A percentile compares a stretch with the other conserved stretches of the same genome.
Conservation (phyloP, 2,329 filamentous ascomycete genomes). For the Fusarium anguioides region DNA sequence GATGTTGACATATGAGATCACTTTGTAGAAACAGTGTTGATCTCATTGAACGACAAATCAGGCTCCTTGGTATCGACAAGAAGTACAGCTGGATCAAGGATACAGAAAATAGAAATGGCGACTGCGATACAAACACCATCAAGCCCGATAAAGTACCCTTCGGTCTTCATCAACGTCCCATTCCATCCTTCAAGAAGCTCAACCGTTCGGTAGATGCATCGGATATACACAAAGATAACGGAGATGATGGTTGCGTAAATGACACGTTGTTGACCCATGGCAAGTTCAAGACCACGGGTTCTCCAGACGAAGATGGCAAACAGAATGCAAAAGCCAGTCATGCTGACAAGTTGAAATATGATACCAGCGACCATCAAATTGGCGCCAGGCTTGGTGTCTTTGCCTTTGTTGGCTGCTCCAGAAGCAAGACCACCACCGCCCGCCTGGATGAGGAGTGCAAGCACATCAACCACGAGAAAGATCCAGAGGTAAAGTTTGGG, state of each 20-base stretch:
- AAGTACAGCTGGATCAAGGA: slow-evolving; percentile 54
- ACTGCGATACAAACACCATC: slow-evolving; percentile 61
- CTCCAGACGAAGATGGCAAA: slow-evolving; percentile 54
- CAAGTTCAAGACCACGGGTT: slow-evolving; percentile 47
- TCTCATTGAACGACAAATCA: slow-evolving; percentile 10
- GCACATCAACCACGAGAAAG: slow-evolving; percentile 56
- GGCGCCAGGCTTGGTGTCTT: slow-evolving; percentile 56
- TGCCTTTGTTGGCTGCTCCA: slow-evolving; percentile 42
- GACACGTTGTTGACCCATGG: slow-evolving; percentile 41
- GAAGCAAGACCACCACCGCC: slow-evolving; percentile 61
- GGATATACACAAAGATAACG: slow-evolving; percentile 57
- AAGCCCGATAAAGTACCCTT: slow-evolving; percentile 61
- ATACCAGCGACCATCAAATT: slow-evolving; percentile 63
- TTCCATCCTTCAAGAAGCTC: slow-evolving; percentile 62
- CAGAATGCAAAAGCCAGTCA: slow-evolving; percentile 57
- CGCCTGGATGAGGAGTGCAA: slow-evolving; percentile 51
- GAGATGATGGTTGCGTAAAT: slow-evolving; percentile 55
- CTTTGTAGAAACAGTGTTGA: slow-evolving; percentile 7
- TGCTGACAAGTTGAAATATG: slow-evolving; percentile 61
- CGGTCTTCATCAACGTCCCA: slow-evolving; percentile 62
- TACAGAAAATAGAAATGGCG: slow-evolving; percentile 49
- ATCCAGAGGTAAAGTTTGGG: slow-evolving; percentile 59
- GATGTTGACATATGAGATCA: neutral
- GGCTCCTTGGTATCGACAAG: neutral
- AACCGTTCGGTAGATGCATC: slow-evolving; percentile 62